phyloP scores from a whole-genome alignment of 805 yeast species.

The Hanseniaspora vineae region DNA sequence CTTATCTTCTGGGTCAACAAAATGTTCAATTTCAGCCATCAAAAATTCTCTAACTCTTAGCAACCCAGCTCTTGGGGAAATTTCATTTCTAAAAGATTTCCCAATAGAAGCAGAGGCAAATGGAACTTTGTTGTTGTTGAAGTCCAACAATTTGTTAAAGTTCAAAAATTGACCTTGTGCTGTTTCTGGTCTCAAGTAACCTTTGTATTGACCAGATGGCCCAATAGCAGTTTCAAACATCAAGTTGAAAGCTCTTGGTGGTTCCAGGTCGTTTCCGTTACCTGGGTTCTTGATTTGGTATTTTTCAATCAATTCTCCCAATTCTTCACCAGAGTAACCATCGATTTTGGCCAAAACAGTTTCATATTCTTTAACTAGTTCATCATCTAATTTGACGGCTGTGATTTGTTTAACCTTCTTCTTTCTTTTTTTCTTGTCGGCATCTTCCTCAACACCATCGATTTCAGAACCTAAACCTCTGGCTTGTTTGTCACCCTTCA shows the following conservation, averaged over 20 bases:
- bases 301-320: conserved; percentile 78
- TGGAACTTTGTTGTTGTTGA: conserved; percentile 94
- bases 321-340: conserved; percentile 84
- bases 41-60: conserved; percentile 96
- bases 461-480: conserved; percentile 58
- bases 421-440: conserved; percentile 85
- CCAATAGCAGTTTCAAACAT: conserved; percentile 99
- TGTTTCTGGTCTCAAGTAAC: conserved; percentile 95
- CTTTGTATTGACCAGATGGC: conserved; percentile 93
- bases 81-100: conserved; percentile 96
- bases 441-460: conserved; percentile 49
- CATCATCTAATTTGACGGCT: conserved; percentile 76
- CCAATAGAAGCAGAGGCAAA: conserved; percentile 99
- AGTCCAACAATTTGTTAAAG: conserved; percentile 85
- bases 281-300: conserved; percentile 84
- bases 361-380: conserved; percentile 69
- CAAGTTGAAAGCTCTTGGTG: conserved; percentile 89
- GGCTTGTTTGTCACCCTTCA: conserved; percentile 95
- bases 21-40: conserved; percentile 99
- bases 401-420: conserved; percentile 93
- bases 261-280: conserved; percentile 73
- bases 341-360: conserved; percentile 83
- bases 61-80: conserved; percentile 95
- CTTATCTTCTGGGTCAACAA: conserved; percentile 87
- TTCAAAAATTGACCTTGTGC: conserved; percentile 99